These are phyloP conservation scores for Pseudevernia furfuracea DNA, from an alignment of 495 filamentous ascomycete genomes.

Conservation along the genomic window DNA sequence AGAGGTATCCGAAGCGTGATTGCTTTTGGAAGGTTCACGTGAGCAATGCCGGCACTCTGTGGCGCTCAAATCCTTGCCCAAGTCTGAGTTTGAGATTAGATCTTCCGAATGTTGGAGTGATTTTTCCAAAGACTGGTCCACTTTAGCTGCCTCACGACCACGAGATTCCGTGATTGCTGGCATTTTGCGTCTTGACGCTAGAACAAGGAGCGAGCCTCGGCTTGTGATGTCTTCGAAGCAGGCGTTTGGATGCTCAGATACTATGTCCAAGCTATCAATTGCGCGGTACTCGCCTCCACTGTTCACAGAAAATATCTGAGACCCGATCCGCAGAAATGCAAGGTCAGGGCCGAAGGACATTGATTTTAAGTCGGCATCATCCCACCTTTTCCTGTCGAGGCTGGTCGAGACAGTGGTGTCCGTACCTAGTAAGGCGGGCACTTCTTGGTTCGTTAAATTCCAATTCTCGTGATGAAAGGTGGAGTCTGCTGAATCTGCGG, in stretches of 20 bases:
- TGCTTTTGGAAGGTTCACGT: neutral
- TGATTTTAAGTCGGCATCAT: neutral
- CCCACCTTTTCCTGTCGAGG: neutral
- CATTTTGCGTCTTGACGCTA: slow-evolving; percentile 6
- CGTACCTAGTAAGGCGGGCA: neutral
- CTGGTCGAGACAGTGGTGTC: neutral
- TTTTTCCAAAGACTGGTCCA: neutral
- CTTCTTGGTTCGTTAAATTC: neutral
- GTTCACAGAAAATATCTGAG: slow-evolving; percentile 5
- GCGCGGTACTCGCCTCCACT: neutral
- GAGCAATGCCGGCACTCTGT: neutral
- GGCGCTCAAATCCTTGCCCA: neutral
- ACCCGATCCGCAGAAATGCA: slow-evolving; percentile 7
- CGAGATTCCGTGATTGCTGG: neutral
- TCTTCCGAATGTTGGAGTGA: neutral
- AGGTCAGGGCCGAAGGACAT: slow-evolving; percentile 3
- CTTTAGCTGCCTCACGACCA: neutral
- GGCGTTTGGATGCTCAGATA: neutral
- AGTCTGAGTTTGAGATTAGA: neutral
- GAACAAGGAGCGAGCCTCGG: neutral
- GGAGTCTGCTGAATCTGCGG: neutral
- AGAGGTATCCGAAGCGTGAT: neutral
- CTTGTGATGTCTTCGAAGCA: slow-evolving; percentile 4
- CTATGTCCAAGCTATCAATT: neutral
- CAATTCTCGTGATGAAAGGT: neutral